Evolutionary conservation across 192 early-diverging fungal species (phyloP).

Genomic region (Backusella tuberculispora): DNA sequence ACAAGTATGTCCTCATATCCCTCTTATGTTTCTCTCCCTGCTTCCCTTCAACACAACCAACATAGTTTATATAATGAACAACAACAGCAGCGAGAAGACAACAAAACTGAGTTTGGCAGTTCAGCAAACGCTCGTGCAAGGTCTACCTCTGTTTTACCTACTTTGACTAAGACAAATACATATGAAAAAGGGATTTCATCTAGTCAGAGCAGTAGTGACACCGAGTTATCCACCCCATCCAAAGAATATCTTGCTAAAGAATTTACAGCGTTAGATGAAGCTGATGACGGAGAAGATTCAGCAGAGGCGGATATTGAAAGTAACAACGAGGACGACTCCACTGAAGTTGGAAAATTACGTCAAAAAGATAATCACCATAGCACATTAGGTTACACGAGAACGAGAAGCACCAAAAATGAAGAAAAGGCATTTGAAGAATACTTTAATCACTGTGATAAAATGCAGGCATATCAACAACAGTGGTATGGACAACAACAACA

Average conservation of each 20-base stretch:
- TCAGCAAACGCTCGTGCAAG: not conserved
- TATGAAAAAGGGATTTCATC: not conserved
- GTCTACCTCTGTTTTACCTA: not conserved
- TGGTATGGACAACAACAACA: not conserved
- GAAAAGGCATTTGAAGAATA: not conserved
- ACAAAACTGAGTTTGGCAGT: not conserved
- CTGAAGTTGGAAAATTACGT: not conserved
- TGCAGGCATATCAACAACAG: constrained; percentile 13
- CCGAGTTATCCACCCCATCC: not conserved
- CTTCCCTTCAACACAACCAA: not conserved
- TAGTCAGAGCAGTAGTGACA: not conserved
- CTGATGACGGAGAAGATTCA: not conserved
- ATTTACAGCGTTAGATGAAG: not conserved
- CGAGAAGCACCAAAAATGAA: not conserved
- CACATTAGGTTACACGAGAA: not conserved
- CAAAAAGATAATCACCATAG: not conserved
- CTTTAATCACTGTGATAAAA: constrained; percentile 5
- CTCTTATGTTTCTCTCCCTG: constrained; percentile 7
- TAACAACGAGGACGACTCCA: not conserved
- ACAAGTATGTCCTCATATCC: not conserved
- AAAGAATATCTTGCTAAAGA: not conserved
- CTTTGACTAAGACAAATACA: not conserved
- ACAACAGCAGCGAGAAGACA: not conserved
- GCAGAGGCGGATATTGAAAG: constrained; percentile 11
- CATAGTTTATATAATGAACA: not conserved